Percentiles rank a stretch among this genome's conserved stretches.
phyloP scores from a whole-genome alignment of 805 yeast genomes.

The Yarrowia phangngaensis region DNA sequence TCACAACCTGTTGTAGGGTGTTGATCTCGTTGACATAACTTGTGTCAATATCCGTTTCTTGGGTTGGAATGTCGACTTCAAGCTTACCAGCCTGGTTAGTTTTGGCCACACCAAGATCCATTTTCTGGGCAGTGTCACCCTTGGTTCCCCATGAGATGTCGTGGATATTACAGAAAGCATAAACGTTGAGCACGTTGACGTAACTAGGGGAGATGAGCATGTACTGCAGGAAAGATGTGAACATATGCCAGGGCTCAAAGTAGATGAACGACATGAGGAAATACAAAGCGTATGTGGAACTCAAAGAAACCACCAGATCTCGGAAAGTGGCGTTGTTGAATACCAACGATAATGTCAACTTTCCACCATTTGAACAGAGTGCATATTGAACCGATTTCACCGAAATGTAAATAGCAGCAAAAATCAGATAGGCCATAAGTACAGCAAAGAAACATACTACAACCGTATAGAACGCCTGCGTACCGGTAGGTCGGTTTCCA shows the following conservation, averaged over 20 bases:
- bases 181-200: constrained; percentile 84
- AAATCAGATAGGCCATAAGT: constrained; percentile 81
- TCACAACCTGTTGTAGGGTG: constrained; percentile 45
- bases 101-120: constrained; percentile 81
- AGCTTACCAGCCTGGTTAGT: constrained; percentile 58
- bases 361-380: constrained; percentile 44
- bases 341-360: constrained; percentile 44
- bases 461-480: constrained; percentile 68
- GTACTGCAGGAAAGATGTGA: constrained; percentile 83
- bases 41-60: constrained; percentile 69
- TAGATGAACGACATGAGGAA: constrained; percentile 73
- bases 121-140: constrained; percentile 62
- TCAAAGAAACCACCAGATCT: constrained; percentile 80
- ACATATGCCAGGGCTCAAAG: constrained; percentile 89
- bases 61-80: constrained; percentile 57
- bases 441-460: constrained; percentile 80
- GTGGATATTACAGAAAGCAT: constrained; percentile 93
- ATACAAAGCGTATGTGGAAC: constrained; percentile 79
- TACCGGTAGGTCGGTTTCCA: constrained; percentile 93
- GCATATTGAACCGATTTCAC: constrained; percentile 64
- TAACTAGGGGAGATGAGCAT: constrained; percentile 81
- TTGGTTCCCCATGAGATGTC: constrained; percentile 98
- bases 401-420: constrained; percentile 79
- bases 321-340: constrained; percentile 71
- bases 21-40: constrained; percentile 64